phyloP scores from a whole-genome alignment of 225 moss, liverwort and hornwort genomes.

The Sphagnum contortum region DNA sequence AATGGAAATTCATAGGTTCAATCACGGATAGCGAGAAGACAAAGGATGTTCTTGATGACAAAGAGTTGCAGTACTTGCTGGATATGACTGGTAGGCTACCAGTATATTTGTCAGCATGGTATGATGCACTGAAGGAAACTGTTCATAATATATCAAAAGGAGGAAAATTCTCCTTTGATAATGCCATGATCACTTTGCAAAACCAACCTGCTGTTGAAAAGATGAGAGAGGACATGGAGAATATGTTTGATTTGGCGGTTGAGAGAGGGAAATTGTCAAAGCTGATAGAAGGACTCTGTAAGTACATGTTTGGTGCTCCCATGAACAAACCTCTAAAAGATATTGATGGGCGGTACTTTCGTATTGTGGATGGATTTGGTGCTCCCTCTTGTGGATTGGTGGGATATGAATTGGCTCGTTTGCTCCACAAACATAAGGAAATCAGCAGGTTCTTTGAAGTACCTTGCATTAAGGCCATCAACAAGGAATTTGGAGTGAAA shows the following conservation, averaged over 20 bases:
- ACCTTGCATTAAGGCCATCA: slow-evolving; percentile 3
- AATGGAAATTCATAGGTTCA: slow-evolving; percentile 23
- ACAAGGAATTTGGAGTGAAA: slow-evolving; percentile 3
- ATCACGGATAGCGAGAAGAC: slow-evolving; percentile 20
- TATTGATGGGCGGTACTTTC: slow-evolving; percentile 10
- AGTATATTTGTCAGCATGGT: slow-evolving; percentile 17
- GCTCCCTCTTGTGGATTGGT: slow-evolving; percentile 21
- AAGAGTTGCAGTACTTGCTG: slow-evolving; percentile 17
- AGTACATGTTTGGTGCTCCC: slow-evolving; percentile 7
- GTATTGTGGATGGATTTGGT: slow-evolving; percentile 14
- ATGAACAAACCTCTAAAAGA: slow-evolving; percentile 2
- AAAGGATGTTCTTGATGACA: slow-evolving; percentile 18
- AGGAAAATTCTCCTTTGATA: slow-evolving; percentile 21
- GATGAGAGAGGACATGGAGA: slow-evolving; percentile 5
- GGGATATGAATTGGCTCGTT: slow-evolving; percentile 10
- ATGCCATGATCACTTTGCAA: slow-evolving; percentile 14
- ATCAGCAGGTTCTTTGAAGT: slow-evolving; percentile 4
- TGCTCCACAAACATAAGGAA: slow-evolving; percentile 10
- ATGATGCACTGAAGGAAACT: slow-evolving; percentile 17
- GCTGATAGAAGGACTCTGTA: slow-evolving; percentile 6
- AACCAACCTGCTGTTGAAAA: slow-evolving; percentile 7
- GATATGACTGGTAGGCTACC: slow-evolving; percentile 14
- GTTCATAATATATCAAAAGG: slow-evolving; percentile 16
- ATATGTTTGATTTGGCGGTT: slow-evolving; percentile 3
- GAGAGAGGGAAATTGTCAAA: slow-evolving; percentile 5